Base-by-base conservation (phyloP, 2,329 filamentous ascomycete genomes). In the Hawksworthiomyces lignivorus region DNA sequence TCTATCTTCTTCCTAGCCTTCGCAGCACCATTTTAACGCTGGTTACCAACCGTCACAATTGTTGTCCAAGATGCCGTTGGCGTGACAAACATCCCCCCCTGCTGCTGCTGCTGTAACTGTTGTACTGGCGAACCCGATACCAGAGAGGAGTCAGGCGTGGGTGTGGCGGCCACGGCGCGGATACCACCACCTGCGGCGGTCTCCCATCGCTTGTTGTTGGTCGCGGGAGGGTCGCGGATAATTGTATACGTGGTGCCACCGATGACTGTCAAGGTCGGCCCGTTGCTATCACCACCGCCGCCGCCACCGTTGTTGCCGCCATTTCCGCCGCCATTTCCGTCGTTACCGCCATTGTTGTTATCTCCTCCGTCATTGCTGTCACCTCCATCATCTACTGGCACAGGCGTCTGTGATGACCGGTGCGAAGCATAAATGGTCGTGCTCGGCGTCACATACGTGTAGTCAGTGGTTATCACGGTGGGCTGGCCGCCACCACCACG, bases 381-480 rank as follows among this genome's bases (percentile, higher is more conserved):
- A n/a, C 28, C 14, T 10, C 28, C 28, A n/a, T n/a, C 7, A 7
- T 30, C 15, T 6, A n/a, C n/a, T n/a, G n/a, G 30, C n/a, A 14
- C 37, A 6, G 30, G 38, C 7, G 29, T 27, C 30, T 27, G 38
- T 5, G 31, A 27, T 22, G 29, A 15, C 15, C 36, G 28, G 26
- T 24, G 39, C 14, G 36, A 20, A 8, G 28, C 40, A 5, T 19
- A 27, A 18, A 43, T 43, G 26, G 45, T 48, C 3, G 45, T 38
- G 12, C 36, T 43, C 10, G 45, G 39, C 22, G 43, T 38, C 14
- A 36, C 17, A 19, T 36, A 41, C 8, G 32, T 45, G 42, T 36
- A 39, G 18, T 18, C 39, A 2, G 45, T 47, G 19, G 42, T 42
- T n/a, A 45, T n/a, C 5, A 44, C 27, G n/a, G 29, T 39, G 27